phyloP scores from a whole-genome alignment of 2,329 filamentous ascomycete species.

The Aspergillus sergii region DNA sequence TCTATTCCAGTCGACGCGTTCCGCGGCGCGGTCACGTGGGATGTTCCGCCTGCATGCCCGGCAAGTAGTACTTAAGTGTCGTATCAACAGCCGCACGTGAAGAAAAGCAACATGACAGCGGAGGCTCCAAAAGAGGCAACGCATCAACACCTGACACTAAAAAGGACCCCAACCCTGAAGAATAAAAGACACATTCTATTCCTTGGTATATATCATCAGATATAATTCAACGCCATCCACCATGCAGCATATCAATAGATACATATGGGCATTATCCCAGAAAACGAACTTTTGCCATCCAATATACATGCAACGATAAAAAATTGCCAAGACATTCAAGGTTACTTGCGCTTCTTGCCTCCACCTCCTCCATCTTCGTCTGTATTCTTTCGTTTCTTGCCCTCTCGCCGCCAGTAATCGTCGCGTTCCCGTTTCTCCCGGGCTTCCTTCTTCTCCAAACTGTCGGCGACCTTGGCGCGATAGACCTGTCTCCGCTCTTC shows the following conservation, averaged over 20 bases:
- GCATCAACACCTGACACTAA: not conserved
- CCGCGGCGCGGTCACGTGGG: constrained; percentile 37
- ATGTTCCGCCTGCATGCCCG: not conserved
- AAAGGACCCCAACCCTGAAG: not conserved
- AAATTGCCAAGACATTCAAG: not conserved
- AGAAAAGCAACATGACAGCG: not conserved
- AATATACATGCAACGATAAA: constrained; percentile 26
- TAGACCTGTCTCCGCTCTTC: constrained; percentile 82
- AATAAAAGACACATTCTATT: constrained; percentile 8
- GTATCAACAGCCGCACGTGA: not conserved
- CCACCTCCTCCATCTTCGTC: constrained; percentile 52
- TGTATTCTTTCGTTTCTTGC: constrained; percentile 70
- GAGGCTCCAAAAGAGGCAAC: not conserved
- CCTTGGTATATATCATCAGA: constrained; percentile 13
- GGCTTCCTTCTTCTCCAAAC: constrained; percentile 80
- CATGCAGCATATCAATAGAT: constrained; percentile 26
- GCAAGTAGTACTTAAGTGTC: not conserved
- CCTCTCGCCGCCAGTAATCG: constrained; percentile 91
- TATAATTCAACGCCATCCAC: constrained; percentile 26
- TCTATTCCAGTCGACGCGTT: constrained; percentile 28
- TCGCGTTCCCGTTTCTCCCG: constrained; percentile 89
- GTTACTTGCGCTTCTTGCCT: constrained; percentile 48
- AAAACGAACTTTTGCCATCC: constrained; percentile 21
- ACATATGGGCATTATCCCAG: constrained; percentile 19
- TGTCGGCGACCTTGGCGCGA: constrained; percentile 78